Evolutionary conservation across 495 filamentous ascomycete species (phyloP), one percentile per base, ranked within the genome.

Genomic region (Podospora bellae-mahoneyi): DNA sequence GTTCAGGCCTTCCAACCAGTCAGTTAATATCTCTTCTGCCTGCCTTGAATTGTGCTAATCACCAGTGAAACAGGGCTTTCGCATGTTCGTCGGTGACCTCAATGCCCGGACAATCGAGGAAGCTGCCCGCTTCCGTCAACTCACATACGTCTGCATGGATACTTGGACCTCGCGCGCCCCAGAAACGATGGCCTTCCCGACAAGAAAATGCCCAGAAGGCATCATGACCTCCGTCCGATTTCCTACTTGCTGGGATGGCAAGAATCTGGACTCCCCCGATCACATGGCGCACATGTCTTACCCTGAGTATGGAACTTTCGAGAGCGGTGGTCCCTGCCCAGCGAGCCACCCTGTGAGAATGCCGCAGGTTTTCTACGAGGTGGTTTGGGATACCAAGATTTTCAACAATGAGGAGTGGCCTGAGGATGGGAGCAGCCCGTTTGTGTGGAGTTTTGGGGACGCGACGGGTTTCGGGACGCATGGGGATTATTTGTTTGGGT

Each of bases 161-260:
- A 76, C 71, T 26, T 72, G 71, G 28, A 75, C 79, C 74, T 34
- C 30, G 4, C 53, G 79, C 66, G 72, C 78, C 28, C 63, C 74
- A 0, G 76, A 82, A 72, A 77, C 78, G 64, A 68, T 70, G 6
- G 77, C 80, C 67, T 83, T 85, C 75, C 83, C 83, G 18, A 73
- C 72, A 9, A 69, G 56, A 44, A 79, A 80, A 0, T 85, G 83
- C 73, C 68, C 73, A 15, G 82, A 68, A 30, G 82, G 82, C 61
- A 82, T 85, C 71, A 81, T 84, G 68, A 73, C 80, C 7, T 78
- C 81, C 13, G 81, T 84, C 68, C 82, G 84, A 71, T 85, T 85
- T 71, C 83, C 83, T 28, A 73, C 68, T 62, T 82, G 83, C 74
- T 87, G 84, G 84, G 84, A 87, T 71, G 85, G 84, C 58, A 80